phyloP scores from a whole-genome alignment of 176 grass and related monocot genomes.

The Eragrostis curvula region DNA sequence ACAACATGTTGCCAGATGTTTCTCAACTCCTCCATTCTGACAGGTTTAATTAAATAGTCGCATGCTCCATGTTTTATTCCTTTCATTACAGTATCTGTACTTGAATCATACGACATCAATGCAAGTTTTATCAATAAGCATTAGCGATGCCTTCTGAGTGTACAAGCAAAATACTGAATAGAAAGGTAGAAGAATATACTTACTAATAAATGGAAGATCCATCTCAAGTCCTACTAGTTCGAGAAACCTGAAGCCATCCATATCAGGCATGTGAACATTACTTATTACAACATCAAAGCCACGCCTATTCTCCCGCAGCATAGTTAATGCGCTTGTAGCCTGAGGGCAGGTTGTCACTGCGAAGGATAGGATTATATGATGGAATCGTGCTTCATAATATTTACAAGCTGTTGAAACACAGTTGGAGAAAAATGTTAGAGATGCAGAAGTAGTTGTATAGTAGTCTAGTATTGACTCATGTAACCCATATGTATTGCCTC shows the following conservation, averaged over 20 bases:
- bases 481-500: no score
- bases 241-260: conserved; percentile 94
- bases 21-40: conserved; percentile 94
- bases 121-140: conserved; percentile 42
- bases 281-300: conserved; percentile 95
- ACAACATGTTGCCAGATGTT: conserved; percentile 99
- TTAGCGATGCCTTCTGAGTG: conserved; percentile 23
- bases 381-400: background rate
- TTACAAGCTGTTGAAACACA: background rate
- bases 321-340: conserved; percentile 74
- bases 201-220: conserved; percentile 99
- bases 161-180: conserved; percentile 1
- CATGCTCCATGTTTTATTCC: conserved; percentile 98
- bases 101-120: conserved; percentile 99
- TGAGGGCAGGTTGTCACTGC: conserved; percentile 88
- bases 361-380: conserved; percentile 33
- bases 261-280: conserved; percentile 99
- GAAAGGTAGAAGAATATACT: conserved; percentile 44
- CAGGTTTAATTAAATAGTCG: conserved; percentile 95
- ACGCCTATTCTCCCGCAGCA: conserved; percentile 87
- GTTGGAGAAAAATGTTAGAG: no score
- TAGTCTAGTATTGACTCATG: no score
- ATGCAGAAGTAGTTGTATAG: no score
- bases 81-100: conserved; percentile 95
- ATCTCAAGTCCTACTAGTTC: conserved; percentile 97